These are phyloP conservation scores for Penstemon davidsonii DNA, from an alignment of 257 asterid species.

Conservation along the genomic window DNA sequence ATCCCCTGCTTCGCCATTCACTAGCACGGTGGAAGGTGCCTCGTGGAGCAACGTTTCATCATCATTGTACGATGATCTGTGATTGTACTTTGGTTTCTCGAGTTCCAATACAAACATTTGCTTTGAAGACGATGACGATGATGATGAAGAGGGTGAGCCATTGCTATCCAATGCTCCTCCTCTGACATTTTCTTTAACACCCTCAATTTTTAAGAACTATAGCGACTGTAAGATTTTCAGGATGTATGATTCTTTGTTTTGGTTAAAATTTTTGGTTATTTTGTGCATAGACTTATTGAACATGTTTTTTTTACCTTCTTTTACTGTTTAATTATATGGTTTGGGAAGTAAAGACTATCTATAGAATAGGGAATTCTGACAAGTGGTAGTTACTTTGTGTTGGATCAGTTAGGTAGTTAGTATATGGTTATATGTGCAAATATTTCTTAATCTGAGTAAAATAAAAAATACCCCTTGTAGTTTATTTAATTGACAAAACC, in stretches of 20 bases:
- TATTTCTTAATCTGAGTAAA: too few species aligned
- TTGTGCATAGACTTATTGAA: conserved; percentile 18
- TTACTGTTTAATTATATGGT: conserved; percentile 23
- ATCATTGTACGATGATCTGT: conserved; percentile 20
- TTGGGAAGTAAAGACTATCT: conserved; percentile 33
- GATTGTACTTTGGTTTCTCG: conserved; percentile 35
- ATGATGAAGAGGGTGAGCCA: conserved; percentile 59
- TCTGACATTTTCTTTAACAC: conserved; percentile 34
- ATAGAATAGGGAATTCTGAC: conserved; percentile 42
- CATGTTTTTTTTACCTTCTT: background rate
- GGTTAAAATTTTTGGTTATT: conserved; percentile 1
- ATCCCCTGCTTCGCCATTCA: conserved; percentile 55
- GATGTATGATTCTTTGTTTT: background rate
- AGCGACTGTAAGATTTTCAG: background rate
- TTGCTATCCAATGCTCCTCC: conserved; percentile 61
- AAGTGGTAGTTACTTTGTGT: conserved; percentile 40
- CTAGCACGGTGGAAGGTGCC: conserved; percentile 64
- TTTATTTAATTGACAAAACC: too few species aligned
- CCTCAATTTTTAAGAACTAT: conserved; percentile 52
- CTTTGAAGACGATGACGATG: background rate
- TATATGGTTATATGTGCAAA: too few species aligned
- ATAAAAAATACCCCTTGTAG: too few species aligned
- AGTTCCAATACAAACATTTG: conserved; percentile 47
- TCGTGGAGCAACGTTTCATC: conserved; percentile 52
- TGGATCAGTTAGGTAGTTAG: conserved; percentile 9